Percentiles rank a stretch among this genome's conserved stretches.
These are phyloP conservation scores for Pseudomonodictys pantanalensis DNA, from an alignment of 495 filamentous ascomycete species.

Conservation along the genomic window DNA sequence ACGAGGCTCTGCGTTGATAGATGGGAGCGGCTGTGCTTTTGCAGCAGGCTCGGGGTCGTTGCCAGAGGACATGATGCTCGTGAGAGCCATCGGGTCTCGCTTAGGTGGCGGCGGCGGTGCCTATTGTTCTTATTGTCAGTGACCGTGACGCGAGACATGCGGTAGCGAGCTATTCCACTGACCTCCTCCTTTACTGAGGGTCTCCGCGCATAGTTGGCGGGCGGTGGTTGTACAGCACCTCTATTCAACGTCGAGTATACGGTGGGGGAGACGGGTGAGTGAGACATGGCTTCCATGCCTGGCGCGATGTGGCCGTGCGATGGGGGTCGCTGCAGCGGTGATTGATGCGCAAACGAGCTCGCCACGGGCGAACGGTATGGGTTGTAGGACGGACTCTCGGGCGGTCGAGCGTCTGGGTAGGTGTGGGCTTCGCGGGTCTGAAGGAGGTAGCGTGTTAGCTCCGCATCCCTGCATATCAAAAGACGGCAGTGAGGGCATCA, in stretches of 20 bases:
- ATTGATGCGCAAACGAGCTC: constrained; percentile 30
- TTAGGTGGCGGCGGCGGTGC: constrained; percentile 22
- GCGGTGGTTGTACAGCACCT: constrained; percentile 30
- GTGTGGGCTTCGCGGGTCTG: constrained; percentile 33
- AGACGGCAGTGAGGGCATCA: neutral
- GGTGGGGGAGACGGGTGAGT: constrained; percentile 35
- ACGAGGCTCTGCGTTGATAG: constrained; percentile 25
- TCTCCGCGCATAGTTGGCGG: constrained; percentile 22
- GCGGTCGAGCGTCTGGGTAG: constrained; percentile 29
- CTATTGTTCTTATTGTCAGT: constrained; percentile 20
- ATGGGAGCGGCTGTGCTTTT: constrained; percentile 42
- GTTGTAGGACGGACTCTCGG: constrained; percentile 28
- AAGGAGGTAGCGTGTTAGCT: constrained; percentile 20
- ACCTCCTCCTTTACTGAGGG: constrained; percentile 31
- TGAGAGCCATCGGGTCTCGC: constrained; percentile 82
- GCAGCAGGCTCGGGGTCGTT: constrained; percentile 57
- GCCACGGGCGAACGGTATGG: constrained; percentile 26
- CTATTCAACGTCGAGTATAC: constrained; percentile 29
- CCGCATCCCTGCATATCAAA: constrained; percentile 5
- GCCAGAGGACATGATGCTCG: constrained; percentile 73
- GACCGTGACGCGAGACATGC: neutral
- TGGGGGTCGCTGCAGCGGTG: constrained; percentile 28
- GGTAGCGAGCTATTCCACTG: neutral
- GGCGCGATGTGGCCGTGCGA: constrained; percentile 22
- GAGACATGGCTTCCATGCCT: constrained; percentile 32